Evolutionary conservation across 1,284 basidiomycete species (phyloP).

Genomic region (Ustilago trichophora): DNA sequence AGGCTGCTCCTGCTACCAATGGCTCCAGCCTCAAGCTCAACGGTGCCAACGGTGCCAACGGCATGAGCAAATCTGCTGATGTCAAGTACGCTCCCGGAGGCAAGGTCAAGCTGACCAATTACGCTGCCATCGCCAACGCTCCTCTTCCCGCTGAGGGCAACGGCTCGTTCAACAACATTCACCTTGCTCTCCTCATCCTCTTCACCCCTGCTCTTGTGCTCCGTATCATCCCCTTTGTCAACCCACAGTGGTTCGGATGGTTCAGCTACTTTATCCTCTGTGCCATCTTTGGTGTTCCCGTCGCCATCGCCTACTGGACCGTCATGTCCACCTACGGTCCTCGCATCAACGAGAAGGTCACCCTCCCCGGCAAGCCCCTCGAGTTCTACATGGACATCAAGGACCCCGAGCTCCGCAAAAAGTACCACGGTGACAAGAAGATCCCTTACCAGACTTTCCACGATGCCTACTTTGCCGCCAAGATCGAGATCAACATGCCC

Average conservation of each 20-base stretch:
- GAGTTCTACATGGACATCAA: constrained; percentile 91
- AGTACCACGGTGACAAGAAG: constrained; percentile 81
- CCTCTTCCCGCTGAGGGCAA: constrained; percentile 66
- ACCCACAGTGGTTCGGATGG: constrained; percentile 64
- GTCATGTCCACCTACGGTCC: constrained; percentile 82
- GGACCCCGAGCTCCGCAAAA: constrained; percentile 79
- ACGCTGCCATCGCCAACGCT: constrained; percentile 62
- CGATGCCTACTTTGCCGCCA: constrained; percentile 96
- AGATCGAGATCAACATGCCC: constrained; percentile 95
- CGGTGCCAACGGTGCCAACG: constrained; percentile 12
- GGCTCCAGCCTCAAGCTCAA: constrained; percentile 33
- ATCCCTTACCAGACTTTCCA: constrained; percentile 98
- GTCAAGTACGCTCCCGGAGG: constrained; percentile 58
- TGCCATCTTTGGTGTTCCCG: constrained; percentile 78
- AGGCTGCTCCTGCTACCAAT: constrained; percentile 10
- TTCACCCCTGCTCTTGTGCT: constrained; percentile 61
- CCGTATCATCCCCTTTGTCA: constrained; percentile 64
- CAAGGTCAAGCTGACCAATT: constrained; percentile 64
- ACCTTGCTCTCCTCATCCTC: constrained; percentile 75
- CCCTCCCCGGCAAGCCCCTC: constrained; percentile 77
- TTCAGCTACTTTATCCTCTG: constrained; percentile 70
- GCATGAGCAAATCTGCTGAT: constrained; percentile 9
- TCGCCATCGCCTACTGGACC: constrained; percentile 88
- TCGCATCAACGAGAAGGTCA: constrained; percentile 85
- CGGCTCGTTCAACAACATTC: constrained; percentile 69